A percentile compares a stretch with the other conserved stretches of the same genome.
These are phyloP conservation scores for Fibroporia radiculosa DNA, from an alignment of 768 basidiomycete species.

Conservation along the genomic window DNA sequence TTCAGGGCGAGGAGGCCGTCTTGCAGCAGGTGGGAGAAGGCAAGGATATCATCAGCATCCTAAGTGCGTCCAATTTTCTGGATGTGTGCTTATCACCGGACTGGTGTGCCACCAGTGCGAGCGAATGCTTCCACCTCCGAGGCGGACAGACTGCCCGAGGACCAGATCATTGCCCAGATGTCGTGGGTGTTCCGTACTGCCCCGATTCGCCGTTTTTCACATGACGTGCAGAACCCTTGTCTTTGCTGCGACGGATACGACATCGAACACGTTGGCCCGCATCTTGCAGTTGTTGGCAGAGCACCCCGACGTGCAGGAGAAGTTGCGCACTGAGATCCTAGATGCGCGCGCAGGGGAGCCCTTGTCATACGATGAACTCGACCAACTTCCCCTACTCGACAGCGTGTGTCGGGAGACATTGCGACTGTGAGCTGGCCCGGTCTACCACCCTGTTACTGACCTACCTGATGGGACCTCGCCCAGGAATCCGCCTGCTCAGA, in stretches of 20 bases:
- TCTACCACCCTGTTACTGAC: too few relatives aligned
- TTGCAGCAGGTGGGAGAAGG: slow-evolving; percentile 16
- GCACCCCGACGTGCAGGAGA: slow-evolving; percentile 28
- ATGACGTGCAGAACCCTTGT: slow-evolving; percentile 19
- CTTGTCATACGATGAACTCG: slow-evolving; percentile 17
- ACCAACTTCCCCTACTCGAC: slow-evolving; percentile 52
- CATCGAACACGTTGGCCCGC: slow-evolving; percentile 16
- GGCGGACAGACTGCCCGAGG: slow-evolving; percentile 12
- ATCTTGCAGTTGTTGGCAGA: slow-evolving; percentile 18
- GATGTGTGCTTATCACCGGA: slow-evolving; percentile 5
- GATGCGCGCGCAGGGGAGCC: slow-evolving; percentile 19
- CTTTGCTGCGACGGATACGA: slow-evolving; percentile 21
- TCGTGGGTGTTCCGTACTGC: slow-evolving; percentile 6
- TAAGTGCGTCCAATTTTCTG: slow-evolving; percentile 10
- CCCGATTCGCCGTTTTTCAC: not conserved
- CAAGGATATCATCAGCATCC: slow-evolving; percentile 39
- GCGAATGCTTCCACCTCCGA: slow-evolving; percentile 13
- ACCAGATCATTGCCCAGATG: slow-evolving; percentile 17
- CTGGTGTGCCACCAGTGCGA: slow-evolving; percentile 12
- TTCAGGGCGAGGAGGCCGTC: slow-evolving; percentile 23
- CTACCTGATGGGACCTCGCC: too few relatives aligned
- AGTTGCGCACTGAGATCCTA: slow-evolving; percentile 18
- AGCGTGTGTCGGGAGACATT: slow-evolving; percentile 51
- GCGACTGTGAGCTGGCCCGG: slow-evolving; percentile 30
- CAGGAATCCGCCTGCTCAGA: not conserved